Evolutionary conservation across 805 yeast species (phyloP), one percentile per base, ranked within the genome.

Genomic region (Spathaspora passalidarum): DNA sequence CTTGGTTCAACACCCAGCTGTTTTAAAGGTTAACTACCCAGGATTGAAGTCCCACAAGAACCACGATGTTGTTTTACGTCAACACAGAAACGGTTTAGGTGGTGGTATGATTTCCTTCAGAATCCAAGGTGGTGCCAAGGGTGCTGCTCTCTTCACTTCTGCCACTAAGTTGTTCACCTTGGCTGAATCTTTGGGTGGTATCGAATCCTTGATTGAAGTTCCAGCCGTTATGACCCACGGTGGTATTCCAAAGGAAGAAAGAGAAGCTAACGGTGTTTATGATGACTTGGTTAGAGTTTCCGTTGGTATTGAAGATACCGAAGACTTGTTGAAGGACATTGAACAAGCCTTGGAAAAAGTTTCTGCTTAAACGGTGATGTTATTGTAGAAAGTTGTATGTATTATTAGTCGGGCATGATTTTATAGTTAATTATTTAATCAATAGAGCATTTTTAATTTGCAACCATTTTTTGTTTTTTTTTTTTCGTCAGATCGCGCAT

Each of bases 221-320:
- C 96, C 96, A 36, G 94, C 96, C 40, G 80, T 82, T 47, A 88
- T 88, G 96, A 88, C 96, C 57, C 96, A 88, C 59, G 94, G 92
- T 46, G 96, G 96, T 62, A 88, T 88, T 65, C 89, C 94, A 60
- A 73, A 75, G 63, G 87, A 73, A 44, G 83, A 80, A 57, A 81
- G 96, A 69, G 92, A 85, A 68, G 78, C 81, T 43, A 77, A 81
- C 49, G 96, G 96, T 52, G 94, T 88, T 40, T 86, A 61, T 56
- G 96, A 87, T 59, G 89, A 87, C 67, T 77, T 88, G 66, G 75
- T 88, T 56, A 82, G 96, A 73, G 74, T 88, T 45, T 81, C 89
- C 53, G 90, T 88, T 42, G 96, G 96, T 68, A 85, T 88, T 50
- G 96, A 88, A 72, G 95, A 86, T 57, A 72, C 77, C 48, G 88